A percentile compares a stretch with the other conserved stretches of the same genome.
Evolutionary conservation across 176 grass and related monocot genomes (phyloP).

Genomic region (Calamus simplicifolius): DNA sequence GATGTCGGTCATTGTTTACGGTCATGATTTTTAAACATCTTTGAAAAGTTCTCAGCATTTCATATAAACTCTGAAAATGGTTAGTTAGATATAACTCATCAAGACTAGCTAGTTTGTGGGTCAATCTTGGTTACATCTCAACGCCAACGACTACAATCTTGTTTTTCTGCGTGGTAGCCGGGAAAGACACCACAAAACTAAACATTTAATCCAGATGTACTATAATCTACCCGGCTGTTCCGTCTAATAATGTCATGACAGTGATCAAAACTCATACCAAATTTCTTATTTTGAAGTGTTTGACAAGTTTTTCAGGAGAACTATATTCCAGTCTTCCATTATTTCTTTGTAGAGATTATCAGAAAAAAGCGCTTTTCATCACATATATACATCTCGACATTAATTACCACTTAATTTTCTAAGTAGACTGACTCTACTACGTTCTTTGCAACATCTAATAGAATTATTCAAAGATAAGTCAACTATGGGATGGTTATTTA

Average conservation of each 20-base stretch:
- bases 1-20: constrained; percentile 42
- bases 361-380: too few species aligned
- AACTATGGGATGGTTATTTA: too few species aligned
- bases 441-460: too few species aligned
- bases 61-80: constrained; percentile 11
- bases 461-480: too few species aligned
- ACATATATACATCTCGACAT: too few species aligned
- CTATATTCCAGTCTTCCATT: too few species aligned
- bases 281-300: constrained; percentile 54
- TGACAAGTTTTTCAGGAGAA: constrained; percentile 33
- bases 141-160: constrained; percentile 25
- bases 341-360: too few species aligned
- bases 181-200: too few species aligned
- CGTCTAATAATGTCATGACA: constrained; percentile 30
- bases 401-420: too few species aligned
- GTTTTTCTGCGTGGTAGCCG: too few species aligned
- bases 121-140: constrained; percentile 34
- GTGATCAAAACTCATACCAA: constrained; percentile 22
- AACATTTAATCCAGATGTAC: constrained; percentile 21
- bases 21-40: constrained; percentile 24
- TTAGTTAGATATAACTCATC: constrained; percentile 32
- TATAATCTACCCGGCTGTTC: constrained; percentile 8
- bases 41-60: constrained; percentile 32
- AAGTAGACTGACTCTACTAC: too few species aligned
- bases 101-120: constrained; percentile 31